Conservation (phyloP, 2,329 filamentous ascomycete species). For the Leptosphaerulina australis region DNA sequence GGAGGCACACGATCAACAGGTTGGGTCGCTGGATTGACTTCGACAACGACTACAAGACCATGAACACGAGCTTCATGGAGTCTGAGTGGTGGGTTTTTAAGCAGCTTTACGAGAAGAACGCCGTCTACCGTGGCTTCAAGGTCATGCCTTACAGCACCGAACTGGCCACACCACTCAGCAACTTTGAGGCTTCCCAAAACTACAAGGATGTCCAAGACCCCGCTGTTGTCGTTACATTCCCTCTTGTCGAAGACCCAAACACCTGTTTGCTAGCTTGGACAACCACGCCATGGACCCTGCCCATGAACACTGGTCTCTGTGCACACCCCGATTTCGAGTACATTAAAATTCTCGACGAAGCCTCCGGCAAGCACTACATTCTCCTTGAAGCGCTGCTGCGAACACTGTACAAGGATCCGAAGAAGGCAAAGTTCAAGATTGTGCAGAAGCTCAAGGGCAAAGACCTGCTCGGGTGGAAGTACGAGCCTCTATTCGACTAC, state of each 20-base stretch:
- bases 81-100: conserved; percentile 97
- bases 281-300: conserved; percentile 85
- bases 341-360: conserved; percentile 82
- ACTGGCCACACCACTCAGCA: conserved; percentile 85
- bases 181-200: conserved; percentile 93
- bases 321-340: conserved; percentile 86
- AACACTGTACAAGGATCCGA: conserved; percentile 90
- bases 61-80: conserved; percentile 97
- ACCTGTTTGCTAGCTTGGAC: conserved; percentile 86
- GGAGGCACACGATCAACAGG: conserved; percentile 85
- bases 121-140: conserved; percentile 87
- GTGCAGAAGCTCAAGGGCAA: conserved; percentile 79
- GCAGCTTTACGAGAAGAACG: conserved; percentile 84
- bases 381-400: conserved; percentile 80
- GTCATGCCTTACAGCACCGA: conserved; percentile 97
- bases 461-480: conserved; percentile 86
- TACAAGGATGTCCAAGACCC: conserved; percentile 94
- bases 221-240: conserved; percentile 86
- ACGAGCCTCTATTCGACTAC: conserved; percentile 87
- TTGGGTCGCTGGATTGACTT: conserved; percentile 97
- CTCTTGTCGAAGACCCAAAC: conserved; percentile 75
- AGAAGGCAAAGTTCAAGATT: conserved; percentile 91
- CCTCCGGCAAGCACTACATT: conserved; percentile 81
- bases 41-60: conserved; percentile 97
- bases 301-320: conserved; percentile 78